Percentiles rank a stretch among this genome's conserved stretches.
These are phyloP conservation scores for Aureobasidium uvarum DNA, from an alignment of 2,329 filamentous ascomycete species.

Conservation along the genomic window DNA sequence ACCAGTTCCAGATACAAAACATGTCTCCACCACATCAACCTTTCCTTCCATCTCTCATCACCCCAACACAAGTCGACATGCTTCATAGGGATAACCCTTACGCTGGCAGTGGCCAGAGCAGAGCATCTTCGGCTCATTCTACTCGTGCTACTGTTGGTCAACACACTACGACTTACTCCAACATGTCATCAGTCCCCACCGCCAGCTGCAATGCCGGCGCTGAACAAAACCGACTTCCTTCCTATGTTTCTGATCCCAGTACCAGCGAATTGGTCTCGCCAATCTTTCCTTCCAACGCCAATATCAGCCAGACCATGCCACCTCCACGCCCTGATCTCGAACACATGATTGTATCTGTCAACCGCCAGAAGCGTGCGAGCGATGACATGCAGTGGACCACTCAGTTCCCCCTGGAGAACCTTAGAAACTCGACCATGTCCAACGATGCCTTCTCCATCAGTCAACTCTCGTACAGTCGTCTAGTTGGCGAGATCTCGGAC, in stretches of 20 bases:
- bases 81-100: neutral
- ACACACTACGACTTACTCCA: neutral
- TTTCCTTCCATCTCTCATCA: neutral
- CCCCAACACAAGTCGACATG: neutral
- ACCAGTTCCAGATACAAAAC: neutral
- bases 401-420: neutral
- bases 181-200: neutral
- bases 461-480: neutral
- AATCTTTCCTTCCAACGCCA: neutral
- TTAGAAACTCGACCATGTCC: neutral
- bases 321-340: neutral
- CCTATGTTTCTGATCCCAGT: neutral
- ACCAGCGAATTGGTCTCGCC: neutral
- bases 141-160: neutral
- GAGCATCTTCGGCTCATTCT: neutral
- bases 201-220: no score
- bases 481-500: neutral
- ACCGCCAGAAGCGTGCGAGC: neutral
- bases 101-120: neutral
- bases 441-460: neutral
- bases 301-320: neutral
- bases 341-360: conserved; percentile 2
- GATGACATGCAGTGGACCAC: conserved; percentile 6
- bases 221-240: neutral
- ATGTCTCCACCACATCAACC: neutral